Evolutionary conservation across 495 filamentous ascomycete species (phyloP).

Genomic region (Aspergillus avenaceus): DNA sequence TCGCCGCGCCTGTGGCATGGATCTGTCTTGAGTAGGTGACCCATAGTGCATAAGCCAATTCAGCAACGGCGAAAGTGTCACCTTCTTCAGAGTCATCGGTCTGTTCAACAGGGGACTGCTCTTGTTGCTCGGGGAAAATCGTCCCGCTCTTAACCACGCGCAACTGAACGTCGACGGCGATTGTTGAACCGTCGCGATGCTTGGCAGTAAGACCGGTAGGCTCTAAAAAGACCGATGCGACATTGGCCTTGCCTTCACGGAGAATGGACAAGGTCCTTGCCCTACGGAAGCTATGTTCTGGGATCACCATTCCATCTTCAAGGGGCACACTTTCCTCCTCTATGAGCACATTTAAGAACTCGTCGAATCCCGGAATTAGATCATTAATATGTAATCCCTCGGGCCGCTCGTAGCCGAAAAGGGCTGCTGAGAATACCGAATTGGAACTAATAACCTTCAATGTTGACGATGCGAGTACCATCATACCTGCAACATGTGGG

Average conservation of each 20-base stretch:
- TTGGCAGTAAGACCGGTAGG: constrained; percentile 78
- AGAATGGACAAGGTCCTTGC: constrained; percentile 79
- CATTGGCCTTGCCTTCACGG: constrained; percentile 68
- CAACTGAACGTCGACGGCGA: constrained; percentile 93
- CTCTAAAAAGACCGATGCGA: constrained; percentile 69
- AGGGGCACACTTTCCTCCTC: constrained; percentile 81
- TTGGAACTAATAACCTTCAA: constrained; percentile 87
- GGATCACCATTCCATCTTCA: constrained; percentile 92
- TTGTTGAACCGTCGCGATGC: constrained; percentile 84
- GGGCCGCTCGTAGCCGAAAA: constrained; percentile 83
- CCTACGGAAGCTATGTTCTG: constrained; percentile 90
- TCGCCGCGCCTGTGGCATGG: constrained; percentile 64
- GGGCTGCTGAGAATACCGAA: constrained; percentile 83
- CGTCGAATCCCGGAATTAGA: constrained; percentile 83
- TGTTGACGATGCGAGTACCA: constrained; percentile 74
- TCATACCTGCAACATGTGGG: constrained; percentile 94
- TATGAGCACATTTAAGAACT: constrained; percentile 70
- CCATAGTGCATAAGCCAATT: constrained; percentile 94
- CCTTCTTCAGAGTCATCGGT: constrained; percentile 33
- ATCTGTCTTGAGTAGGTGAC: constrained; percentile 93
- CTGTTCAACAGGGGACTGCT: constrained; percentile 30
- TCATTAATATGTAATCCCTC: constrained; percentile 74
- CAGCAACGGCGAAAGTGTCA: constrained; percentile 51
- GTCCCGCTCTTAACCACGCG: constrained; percentile 87
- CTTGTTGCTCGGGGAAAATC: constrained; percentile 39